Base-by-base conservation (phyloP, 2,329 filamentous ascomycete genomes). In the Cryphonectria nitschkei region DNA sequence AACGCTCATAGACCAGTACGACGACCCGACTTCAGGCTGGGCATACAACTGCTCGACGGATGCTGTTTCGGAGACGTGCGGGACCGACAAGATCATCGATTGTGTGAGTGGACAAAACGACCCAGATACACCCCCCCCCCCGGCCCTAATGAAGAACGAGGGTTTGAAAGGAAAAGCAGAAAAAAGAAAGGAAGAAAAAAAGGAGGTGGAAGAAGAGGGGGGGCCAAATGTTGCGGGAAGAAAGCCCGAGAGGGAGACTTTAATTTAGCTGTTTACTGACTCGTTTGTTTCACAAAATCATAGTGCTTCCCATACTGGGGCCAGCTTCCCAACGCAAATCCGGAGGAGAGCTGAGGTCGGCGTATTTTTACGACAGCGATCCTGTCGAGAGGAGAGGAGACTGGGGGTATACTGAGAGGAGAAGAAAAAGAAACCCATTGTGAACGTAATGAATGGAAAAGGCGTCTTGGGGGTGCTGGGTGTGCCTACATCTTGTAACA, bases 1-100 rank as follows among this genome's bases (percentile, higher is more conserved):
- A 39, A 68, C 37, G 11, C 8, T 50, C 39, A 61, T 68, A 32
- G 41, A 26, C 8, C 66, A 68, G 54, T 68, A 68, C 58, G 66
- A 68, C 56, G 66, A 68, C 16, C 66, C 66, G 16, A 29, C 14
- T 7, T 37, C 56, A 7, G 66, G 66, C 39, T 68, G 66, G 66
- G 66, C 66, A 9, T 68, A 68, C 26, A 68, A 62, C 56, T 62
- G 56, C 66, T 8, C 56, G n/a, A 1, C 39, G 14, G 66, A 68
- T n/a, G 26, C 66, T 9, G 9, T 19, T 4, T 41, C 26, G 3
- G 66, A 68, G 39, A 46, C 56, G 7, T 68, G 66, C 41, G 66
- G 66, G 14, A 19, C 66, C 14, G 66, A 68, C 56, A 62, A 3
- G 41, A 62, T 68, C 34, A 19, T 34, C 13, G 32, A n/a, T 22